phyloP scores from a whole-genome alignment of 1,284 basidiomycete species.

The Cryptococcus sp. region DNA sequence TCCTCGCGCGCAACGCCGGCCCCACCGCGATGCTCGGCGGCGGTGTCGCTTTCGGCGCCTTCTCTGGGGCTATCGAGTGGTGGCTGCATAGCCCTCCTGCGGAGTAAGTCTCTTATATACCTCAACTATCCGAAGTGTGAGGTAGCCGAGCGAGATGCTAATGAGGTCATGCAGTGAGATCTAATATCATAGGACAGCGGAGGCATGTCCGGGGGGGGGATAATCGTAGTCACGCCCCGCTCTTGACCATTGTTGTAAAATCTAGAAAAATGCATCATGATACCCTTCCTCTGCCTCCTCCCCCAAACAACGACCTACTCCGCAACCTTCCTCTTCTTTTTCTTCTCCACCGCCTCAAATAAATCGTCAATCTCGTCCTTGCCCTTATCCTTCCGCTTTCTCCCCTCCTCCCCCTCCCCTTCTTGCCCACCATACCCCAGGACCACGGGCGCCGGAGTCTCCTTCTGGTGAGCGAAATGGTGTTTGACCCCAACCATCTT shows the following conservation, averaged over 20 bases:
- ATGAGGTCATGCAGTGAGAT: not conserved
- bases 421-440: not conserved
- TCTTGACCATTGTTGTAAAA: conserved; percentile 7
- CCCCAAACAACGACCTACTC: conserved; percentile 1
- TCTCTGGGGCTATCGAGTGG: conserved; percentile 81
- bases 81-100: conserved; percentile 77
- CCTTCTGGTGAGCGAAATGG: conserved; percentile 48
- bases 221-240: not conserved
- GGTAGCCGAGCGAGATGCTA: not conserved
- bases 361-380: conserved; percentile 35
- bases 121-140: not conserved
- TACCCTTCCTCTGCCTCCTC: not conserved
- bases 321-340: conserved; percentile 18
- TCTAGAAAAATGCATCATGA: not conserved
- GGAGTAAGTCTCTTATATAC: conserved; percentile 60
- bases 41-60: conserved; percentile 82
- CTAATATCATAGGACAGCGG: not conserved
- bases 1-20: conserved; percentile 79
- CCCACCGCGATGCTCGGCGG: conserved; percentile 77
- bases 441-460: conserved; percentile 4
- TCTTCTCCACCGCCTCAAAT: conserved; percentile 30
- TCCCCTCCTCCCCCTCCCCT: conserved; percentile 20
- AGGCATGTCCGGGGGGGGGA: no score
- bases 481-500: conserved; percentile 51
- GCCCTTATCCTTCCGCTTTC: conserved; percentile 29